Evolutionary conservation across 371 early-diverging fungal species (phyloP).

Genomic region (Synchytrium microbalum): DNA sequence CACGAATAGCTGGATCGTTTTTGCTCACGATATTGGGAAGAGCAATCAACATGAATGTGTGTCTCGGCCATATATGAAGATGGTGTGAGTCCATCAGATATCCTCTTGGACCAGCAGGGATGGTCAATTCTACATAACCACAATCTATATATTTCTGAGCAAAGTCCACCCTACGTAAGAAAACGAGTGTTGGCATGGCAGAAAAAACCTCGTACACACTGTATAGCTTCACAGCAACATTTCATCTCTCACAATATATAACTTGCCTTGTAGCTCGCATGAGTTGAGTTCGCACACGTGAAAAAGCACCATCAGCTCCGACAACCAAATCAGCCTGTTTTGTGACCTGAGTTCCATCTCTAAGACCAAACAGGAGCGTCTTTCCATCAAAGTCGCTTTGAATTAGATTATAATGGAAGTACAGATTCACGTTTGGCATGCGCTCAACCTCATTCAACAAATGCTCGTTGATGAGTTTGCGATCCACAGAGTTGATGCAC

Average conservation of each 20-base stretch:
- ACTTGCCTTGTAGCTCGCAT: conserved; percentile 59
- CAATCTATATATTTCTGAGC: conserved; percentile 83
- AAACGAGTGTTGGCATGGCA: conserved; percentile 7
- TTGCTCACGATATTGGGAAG: conserved; percentile 74
- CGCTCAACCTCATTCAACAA: conserved; percentile 64
- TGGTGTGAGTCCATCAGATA: conserved; percentile 84
- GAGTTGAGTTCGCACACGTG: conserved; percentile 65
- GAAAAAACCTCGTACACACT: no score
- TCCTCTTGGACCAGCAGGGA: conserved; percentile 45
- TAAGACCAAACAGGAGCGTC: conserved; percentile 11
- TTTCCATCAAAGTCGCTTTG: conserved; percentile 52
- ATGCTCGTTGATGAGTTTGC: conserved; percentile 71
- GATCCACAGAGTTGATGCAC: conserved; percentile 91
- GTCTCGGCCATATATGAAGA: conserved; percentile 95
- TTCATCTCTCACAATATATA: neutral
- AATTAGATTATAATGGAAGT: conserved; percentile 57
- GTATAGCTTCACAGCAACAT: no score
- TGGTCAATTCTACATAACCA: conserved; percentile 82
- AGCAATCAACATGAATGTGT: conserved; percentile 93
- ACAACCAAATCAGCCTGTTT: conserved; percentile 70
- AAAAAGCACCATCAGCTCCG: conserved; percentile 94
- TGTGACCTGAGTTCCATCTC: conserved; percentile 19
- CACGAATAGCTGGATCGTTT: neutral
- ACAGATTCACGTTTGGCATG: conserved; percentile 52
- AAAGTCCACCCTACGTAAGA: conserved; percentile 60